phyloP scores from a whole-genome alignment of 2,329 filamentous ascomycete genomes.

The Geoglossum cookeanum region DNA sequence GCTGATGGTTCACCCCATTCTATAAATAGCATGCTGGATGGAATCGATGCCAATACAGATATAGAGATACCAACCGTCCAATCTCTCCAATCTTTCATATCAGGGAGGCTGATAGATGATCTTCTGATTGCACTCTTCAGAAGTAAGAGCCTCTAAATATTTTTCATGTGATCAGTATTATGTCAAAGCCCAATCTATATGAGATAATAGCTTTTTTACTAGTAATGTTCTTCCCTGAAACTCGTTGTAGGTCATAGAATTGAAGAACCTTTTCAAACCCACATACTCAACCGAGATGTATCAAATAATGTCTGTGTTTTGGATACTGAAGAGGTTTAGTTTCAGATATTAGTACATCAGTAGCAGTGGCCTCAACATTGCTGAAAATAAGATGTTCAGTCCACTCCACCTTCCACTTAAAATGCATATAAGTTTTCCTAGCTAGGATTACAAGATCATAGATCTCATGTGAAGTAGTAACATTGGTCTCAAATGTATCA shows the following conservation, averaged over 20 bases:
- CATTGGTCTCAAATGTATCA: constrained; percentile 12
- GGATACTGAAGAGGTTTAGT: constrained; percentile 20
- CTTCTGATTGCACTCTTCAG: constrained; percentile 10
- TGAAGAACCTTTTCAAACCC: constrained; percentile 12
- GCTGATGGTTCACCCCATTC: too few species aligned
- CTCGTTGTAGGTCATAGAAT: constrained; percentile 13
- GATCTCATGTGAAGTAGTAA: constrained; percentile 10
- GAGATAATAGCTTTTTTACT: constrained; percentile 8
- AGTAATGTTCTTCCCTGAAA: constrained; percentile 14
- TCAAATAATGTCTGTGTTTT: constrained; percentile 15
- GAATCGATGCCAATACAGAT: too few species aligned
- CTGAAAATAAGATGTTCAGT: constrained; percentile 11
- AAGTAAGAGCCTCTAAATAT: constrained; percentile 10
- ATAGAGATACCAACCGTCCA: too few species aligned
- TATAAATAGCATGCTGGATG: too few species aligned
- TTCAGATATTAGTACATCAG: constrained; percentile 9
- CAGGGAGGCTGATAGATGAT: constrained; percentile 10
- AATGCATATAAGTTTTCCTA: constrained; percentile 9
- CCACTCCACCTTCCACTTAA: constrained; percentile 12
- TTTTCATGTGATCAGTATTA: constrained; percentile 5
- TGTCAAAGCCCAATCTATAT: neutral
- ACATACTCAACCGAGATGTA: constrained; percentile 9
- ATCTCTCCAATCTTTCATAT: too few species aligned
- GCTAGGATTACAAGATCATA: constrained; percentile 12
- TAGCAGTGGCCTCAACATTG: constrained; percentile 9